These are phyloP conservation scores for Saksenaea oblongispora DNA, from an alignment of 371 early-diverging fungal species.

Conservation along the genomic window DNA sequence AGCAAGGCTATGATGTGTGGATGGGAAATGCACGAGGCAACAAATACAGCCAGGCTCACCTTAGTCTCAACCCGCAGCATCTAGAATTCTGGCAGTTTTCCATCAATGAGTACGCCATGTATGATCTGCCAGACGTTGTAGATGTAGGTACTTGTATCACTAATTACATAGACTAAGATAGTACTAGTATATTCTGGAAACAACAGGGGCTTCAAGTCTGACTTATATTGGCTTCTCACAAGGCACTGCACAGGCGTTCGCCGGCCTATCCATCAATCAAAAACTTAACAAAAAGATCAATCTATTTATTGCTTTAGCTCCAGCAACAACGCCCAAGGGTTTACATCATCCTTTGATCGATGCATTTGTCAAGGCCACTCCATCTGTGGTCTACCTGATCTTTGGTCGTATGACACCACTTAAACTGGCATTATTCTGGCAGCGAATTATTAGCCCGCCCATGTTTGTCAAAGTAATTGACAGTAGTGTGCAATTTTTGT, in stretches of 20 bases:
- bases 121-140: constrained; percentile 86
- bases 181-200: constrained; percentile 73
- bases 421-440: constrained; percentile 86
- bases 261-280: constrained; percentile 81
- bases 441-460: constrained; percentile 72
- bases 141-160: constrained; percentile 54
- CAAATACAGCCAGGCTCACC: constrained; percentile 92
- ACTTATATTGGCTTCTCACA: constrained; percentile 97
- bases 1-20: constrained; percentile 96
- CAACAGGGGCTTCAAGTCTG: constrained; percentile 76
- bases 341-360: constrained; percentile 81
- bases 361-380: constrained; percentile 83
- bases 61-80: constrained; percentile 62
- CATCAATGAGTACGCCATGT: constrained; percentile 86
- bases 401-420: constrained; percentile 87
- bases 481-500: constrained; percentile 70
- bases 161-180: neutral
- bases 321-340: constrained; percentile 88
- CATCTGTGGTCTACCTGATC: constrained; percentile 88
- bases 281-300: constrained; percentile 82
- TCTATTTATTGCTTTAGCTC: constrained; percentile 89
- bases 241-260: constrained; percentile 92
- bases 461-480: constrained; percentile 84
- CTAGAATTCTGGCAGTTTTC: constrained; percentile 93
- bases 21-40: constrained; percentile 95